Base-by-base conservation (phyloP, 1,139 yeast genomes). In the Yarrowia galli region DNA sequence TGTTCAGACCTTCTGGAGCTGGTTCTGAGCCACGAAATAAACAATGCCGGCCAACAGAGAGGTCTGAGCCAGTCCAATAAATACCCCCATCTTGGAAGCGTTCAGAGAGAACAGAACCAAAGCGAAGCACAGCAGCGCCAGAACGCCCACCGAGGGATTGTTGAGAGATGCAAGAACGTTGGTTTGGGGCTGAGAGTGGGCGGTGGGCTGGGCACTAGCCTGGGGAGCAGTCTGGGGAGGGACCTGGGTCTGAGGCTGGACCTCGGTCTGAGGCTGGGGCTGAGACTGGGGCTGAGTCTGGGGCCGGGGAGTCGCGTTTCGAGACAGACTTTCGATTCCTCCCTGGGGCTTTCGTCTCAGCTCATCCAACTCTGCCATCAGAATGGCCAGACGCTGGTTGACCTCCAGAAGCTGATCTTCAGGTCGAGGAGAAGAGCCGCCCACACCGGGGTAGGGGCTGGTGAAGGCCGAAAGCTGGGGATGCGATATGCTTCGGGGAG, bases 401-500 rank as follows among this genome's bases (percentile, higher is more conserved):
- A 54, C 61, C 16, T 54, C 61, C 1, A 25, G 25, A 16, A 54
- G 48, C 48, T 54, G 61, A 3, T 54, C 61, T 9, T 54, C 48
- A 12, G 61, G 48, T 1, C 61, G 61, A 38, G 45, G 36, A 40
- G 46, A 7, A 18, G 36, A 22, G 20, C n/a, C 56, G 4, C 16
- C 20, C 10, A 15, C 22, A 5, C 23, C 61, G 1, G 38, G 16
- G 46, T 40, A 54, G 8, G 61, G 61, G 13, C 38, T 25, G 46
- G 61, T 25, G 48, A 23, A 54, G 12, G 46, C 36, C 15, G 61
- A 54, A 3, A 54, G 61, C 46, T 38, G 48, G 4, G 46, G 35
- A 12, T 54, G 61, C 48, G 61, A 54, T 54, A 54, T 54, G 46
- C 61, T 54, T 23, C 48, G 48, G 7, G 61, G 46, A 4, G 61